Evolutionary conservation across 192 early-diverging fungal species (phyloP), one percentile per base, ranked within the genome.

Genomic region (Thoreauomyces humboldtii): DNA sequence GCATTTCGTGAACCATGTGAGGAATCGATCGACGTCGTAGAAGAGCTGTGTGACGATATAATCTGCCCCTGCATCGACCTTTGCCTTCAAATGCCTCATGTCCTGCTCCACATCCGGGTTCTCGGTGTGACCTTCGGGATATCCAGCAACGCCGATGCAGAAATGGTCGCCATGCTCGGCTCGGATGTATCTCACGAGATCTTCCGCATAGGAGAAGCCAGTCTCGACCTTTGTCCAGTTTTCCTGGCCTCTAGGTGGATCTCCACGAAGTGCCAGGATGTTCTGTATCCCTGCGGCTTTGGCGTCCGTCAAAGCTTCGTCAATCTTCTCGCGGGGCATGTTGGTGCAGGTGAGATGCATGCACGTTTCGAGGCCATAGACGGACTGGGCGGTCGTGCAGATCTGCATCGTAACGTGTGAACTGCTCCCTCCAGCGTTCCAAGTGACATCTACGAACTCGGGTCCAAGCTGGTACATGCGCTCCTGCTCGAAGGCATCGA

Each of bases 301-400:
- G 41, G 94, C 94, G 60, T 88, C 85, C 60, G 74, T 78, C 22
- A 98, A 79, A 12, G 95, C 96, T 41, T 55, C 60, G 76, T 94
- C 89, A 70, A 98, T 89, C 82, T 91, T 91, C 45, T 87, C 85
- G 9, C 86, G 81, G 53, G 91, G 91, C 87, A 93, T 98, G 79
- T 96, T 98, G 51, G 96, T 98, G 78, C 96, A 98, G 19, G 93
- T 98, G 4, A 98, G 83, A 72, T 98, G 96, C 96, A 98, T 96
- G 80, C 75, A 89, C 32, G 94, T 91, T 74, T 98, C 96, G 50
- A 96, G 81, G 47, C 96, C 96, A 73, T 93, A 93, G 4, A 94
- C 92, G 53, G 86, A 82, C 77, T 96, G 94, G 21, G 95, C 89
- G 53, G 88, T 96, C 37, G 88, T 76, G 59, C 68, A 70, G 47